phyloP scores from a whole-genome alignment of 1,284 basidiomycete genomes.

The Filobasidium uniguttulatum region DNA sequence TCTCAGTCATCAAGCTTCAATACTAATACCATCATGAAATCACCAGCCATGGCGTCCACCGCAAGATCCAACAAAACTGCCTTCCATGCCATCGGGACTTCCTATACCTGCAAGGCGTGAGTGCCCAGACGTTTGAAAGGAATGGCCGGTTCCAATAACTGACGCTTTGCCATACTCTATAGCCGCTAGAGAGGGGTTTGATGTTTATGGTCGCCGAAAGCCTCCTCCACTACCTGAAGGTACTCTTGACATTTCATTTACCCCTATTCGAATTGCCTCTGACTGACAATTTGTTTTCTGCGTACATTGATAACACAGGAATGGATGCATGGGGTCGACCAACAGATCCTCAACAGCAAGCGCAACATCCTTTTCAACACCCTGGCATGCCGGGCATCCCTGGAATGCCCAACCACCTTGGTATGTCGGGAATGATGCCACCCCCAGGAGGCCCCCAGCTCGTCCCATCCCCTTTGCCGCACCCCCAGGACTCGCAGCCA shows the following conservation, averaged over 20 bases:
- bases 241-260: background rate
- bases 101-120: constrained; percentile 13
- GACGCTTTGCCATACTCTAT: background rate
- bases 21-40: background rate
- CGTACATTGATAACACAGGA: background rate
- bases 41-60: constrained; percentile 10
- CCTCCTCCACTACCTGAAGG: constrained; percentile 15
- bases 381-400: constrained; percentile 4
- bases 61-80: constrained; percentile 11
- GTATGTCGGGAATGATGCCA: constrained; percentile 4
- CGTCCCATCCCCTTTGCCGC: background rate
- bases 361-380: too few relatives aligned
- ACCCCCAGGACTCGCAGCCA: background rate
- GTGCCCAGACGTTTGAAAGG: background rate
- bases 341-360: too few relatives aligned
- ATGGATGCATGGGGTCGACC: constrained; percentile 16
- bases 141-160: background rate
- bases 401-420: constrained; percentile 1
- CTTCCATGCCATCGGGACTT: constrained; percentile 13
- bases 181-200: constrained; percentile 14
- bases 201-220: constrained; percentile 14
- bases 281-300: background rate
- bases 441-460: background rate
- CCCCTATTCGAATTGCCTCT: background rate
- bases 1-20: too few relatives aligned